These are phyloP conservation scores for Ogataea pini DNA, from an alignment of 805 yeast species.

Conservation along the genomic window DNA sequence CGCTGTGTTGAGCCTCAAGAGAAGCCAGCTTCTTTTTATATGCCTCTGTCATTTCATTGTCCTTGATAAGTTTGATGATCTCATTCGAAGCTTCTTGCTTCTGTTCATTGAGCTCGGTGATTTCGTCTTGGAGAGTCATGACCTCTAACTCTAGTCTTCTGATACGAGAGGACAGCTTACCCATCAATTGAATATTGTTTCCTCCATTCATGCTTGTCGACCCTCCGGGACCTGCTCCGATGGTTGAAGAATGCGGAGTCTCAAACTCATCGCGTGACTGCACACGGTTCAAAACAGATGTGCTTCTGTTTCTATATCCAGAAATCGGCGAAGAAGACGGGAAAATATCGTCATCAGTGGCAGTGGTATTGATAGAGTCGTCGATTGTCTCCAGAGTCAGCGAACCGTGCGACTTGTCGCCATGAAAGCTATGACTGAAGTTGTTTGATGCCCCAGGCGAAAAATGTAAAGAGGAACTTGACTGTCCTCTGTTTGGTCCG, in stretches of 20 bases:
- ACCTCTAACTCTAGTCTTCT: constrained; percentile 81
- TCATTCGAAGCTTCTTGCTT: constrained; percentile 71
- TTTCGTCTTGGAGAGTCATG: constrained; percentile 61
- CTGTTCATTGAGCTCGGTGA: constrained; percentile 51
- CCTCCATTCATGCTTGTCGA: constrained; percentile 19
- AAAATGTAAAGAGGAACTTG: constrained; percentile 11
- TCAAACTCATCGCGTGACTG: constrained; percentile 24
- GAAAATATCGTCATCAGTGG: constrained; percentile 18
- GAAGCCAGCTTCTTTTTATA: constrained; percentile 31
- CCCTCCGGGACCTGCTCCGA: constrained; percentile 23
- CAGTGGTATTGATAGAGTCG: constrained; percentile 13
- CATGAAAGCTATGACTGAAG: neutral
- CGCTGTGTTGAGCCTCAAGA: constrained; percentile 21
- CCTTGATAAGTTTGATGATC: constrained; percentile 57
- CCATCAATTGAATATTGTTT: constrained; percentile 58
- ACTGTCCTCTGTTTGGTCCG: constrained; percentile 10
- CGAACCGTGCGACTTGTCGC: constrained; percentile 12
- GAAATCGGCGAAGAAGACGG: constrained; percentile 23
- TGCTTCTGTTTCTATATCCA: constrained; percentile 11
- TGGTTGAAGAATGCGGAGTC: constrained; percentile 27
- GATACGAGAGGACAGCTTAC: constrained; percentile 73
- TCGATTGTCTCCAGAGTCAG: constrained; percentile 16
- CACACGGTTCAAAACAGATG: constrained; percentile 12
- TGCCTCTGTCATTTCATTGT: constrained; percentile 46
- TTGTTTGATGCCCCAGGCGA: constrained; percentile 12